phyloP scores from a whole-genome alignment of 1,139 yeast species.

The Kluyveromyces sp. region DNA sequence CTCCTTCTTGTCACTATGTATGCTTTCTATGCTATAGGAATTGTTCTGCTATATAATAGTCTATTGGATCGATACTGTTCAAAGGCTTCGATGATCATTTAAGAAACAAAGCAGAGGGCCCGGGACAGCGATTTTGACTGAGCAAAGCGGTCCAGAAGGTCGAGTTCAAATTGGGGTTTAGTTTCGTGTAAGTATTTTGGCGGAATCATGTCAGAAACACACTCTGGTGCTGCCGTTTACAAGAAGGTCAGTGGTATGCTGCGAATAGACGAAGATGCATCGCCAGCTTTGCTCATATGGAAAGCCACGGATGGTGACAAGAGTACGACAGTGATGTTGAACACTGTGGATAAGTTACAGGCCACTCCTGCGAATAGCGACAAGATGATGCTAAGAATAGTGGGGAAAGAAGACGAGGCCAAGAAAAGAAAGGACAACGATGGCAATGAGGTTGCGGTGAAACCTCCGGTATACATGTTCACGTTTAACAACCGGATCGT shows the following conservation, averaged over 20 bases:
- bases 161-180: background rate
- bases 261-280: conserved; percentile 54
- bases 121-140: background rate
- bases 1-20: too few relatives aligned
- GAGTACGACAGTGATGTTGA: conserved; percentile 40
- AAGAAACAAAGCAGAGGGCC: background rate
- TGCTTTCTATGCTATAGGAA: too few relatives aligned
- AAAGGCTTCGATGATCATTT: background rate
- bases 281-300: conserved; percentile 64
- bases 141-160: background rate
- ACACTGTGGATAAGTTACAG: conserved; percentile 53
- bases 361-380: conserved; percentile 69
- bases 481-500: conserved; percentile 65
- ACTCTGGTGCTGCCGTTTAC: conserved; percentile 60
- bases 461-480: conserved; percentile 44
- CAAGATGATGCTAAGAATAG: conserved; percentile 60
- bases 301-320: conserved; percentile 58
- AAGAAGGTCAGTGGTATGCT: conserved; percentile 64
- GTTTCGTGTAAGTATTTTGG: background rate
- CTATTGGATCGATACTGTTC: background rate
- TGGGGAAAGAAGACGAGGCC: conserved; percentile 36
- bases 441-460: conserved; percentile 35
- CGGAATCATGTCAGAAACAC: conserved; percentile 24
- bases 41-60: too few relatives aligned
- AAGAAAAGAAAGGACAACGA: conserved; percentile 26